Conservation (phyloP, 2,329 filamentous ascomycete genomes). For the Cytospora piceae region DNA sequence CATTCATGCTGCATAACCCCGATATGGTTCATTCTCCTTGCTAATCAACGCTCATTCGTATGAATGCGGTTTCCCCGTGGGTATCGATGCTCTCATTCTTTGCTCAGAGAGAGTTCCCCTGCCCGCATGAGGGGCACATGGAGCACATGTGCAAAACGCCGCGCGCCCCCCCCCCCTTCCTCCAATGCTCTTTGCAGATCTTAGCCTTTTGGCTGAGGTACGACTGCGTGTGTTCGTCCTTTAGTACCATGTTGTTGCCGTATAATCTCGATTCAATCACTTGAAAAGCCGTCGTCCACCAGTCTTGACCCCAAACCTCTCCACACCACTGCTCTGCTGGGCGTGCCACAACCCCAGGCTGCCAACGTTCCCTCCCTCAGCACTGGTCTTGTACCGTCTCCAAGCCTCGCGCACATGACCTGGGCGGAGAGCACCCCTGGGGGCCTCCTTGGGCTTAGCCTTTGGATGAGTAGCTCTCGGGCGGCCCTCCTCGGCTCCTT, state of each 20-base stretch:
- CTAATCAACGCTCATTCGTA: neutral
- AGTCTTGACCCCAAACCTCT: conserved; percentile 60
- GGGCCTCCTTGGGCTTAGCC: conserved; percentile 42
- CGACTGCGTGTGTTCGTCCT: neutral
- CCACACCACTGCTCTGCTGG: conserved; percentile 62
- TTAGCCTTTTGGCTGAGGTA: neutral
- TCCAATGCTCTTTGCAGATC: neutral
- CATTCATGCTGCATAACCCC: neutral
- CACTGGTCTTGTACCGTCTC: conserved; percentile 65
- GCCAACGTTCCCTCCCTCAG: conserved; percentile 66
- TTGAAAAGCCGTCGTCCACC: conserved; percentile 58
- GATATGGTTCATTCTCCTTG: neutral
- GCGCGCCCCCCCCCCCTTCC: neutral
- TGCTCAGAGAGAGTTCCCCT: neutral
- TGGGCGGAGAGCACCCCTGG: conserved; percentile 66
- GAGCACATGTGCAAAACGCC: neutral
- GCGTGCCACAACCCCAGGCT: conserved; percentile 64
- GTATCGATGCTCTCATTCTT: neutral
- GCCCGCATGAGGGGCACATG: neutral
- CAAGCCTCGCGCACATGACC: conserved; percentile 77
- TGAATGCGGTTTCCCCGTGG: neutral
- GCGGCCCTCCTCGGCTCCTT: conserved; percentile 30
- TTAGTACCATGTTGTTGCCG: neutral
- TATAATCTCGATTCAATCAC: conserved; percentile 38
- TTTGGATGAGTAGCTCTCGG: conserved; percentile 36